phyloP scores from a whole-genome alignment of 1,284 basidiomycete species.

The Puccinia sorghi region DNA sequence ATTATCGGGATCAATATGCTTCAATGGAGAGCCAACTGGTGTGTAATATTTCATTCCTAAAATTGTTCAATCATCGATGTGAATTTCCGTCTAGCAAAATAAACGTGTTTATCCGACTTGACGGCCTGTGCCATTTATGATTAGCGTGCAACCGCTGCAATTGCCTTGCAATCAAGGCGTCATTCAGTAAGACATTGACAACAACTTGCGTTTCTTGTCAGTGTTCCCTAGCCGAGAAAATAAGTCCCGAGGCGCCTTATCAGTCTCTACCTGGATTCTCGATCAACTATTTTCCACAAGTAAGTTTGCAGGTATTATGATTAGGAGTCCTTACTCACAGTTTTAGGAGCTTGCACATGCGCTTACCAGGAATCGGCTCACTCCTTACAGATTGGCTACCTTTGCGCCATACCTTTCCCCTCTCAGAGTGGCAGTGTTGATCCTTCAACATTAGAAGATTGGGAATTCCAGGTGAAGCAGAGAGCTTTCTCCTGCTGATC shows the following conservation, averaged over 20 bases:
- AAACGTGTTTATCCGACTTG: neutral
- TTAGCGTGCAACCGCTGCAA: neutral
- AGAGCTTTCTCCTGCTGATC: neutral
- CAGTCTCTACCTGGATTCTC: constrained; percentile 23
- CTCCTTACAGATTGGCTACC: constrained; percentile 41
- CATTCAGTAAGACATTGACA: constrained; percentile 1
- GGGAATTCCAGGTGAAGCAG: constrained; percentile 38
- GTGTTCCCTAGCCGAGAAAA: constrained; percentile 26
- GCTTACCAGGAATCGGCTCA: neutral
- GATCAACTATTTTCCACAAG: constrained; percentile 47
- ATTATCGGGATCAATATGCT: constrained; percentile 38
- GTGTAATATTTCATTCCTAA: neutral
- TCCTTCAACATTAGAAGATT: constrained; percentile 28
- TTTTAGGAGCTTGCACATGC: neutral
- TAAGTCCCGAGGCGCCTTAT: constrained; percentile 17
- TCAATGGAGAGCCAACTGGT: constrained; percentile 38
- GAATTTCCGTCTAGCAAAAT: neutral
- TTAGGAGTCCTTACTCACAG: neutral
- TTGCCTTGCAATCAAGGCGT: neutral
- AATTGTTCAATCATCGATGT: neutral
- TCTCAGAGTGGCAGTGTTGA: constrained; percentile 4
- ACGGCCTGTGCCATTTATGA: neutral
- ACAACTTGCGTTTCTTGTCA: neutral
- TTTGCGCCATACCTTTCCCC: constrained; percentile 28
- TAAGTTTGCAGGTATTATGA: neutral